Percentiles rank a stretch among this genome's conserved stretches.
Conservation (phyloP, 768 basidiomycete genomes). For the Agaricus sinodeliciosus region DNA sequence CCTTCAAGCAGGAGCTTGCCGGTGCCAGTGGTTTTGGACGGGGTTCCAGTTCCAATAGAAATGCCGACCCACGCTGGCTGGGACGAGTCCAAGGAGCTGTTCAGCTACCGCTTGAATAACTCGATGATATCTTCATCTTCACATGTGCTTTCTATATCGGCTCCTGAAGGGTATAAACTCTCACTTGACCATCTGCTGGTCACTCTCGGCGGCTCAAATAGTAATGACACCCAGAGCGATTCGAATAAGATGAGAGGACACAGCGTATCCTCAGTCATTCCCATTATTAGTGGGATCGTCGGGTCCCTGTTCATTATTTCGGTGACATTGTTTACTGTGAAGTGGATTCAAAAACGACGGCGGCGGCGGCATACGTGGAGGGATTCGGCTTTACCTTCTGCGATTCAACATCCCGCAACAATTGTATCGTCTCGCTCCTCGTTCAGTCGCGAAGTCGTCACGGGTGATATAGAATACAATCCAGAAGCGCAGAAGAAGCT, state of each 20-base stretch:
- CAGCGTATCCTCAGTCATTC: background rate
- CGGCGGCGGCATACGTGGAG: background rate
- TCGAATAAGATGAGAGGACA: background rate
- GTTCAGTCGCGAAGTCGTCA: constrained; percentile 6
- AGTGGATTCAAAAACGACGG: background rate
- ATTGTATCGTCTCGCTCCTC: background rate
- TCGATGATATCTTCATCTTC: background rate
- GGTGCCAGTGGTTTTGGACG: background rate
- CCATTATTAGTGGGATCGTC: background rate
- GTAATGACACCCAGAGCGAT: too few relatives aligned
- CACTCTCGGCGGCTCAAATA: background rate
- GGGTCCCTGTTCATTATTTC: background rate
- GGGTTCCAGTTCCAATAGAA: too few relatives aligned
- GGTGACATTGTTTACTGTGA: background rate
- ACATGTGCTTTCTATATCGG: background rate
- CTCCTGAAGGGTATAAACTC: background rate
- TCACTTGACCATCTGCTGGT: background rate
- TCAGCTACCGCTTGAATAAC: background rate
- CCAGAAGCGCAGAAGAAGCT: constrained; percentile 7
- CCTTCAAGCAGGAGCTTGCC: background rate
- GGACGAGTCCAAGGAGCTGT: background rate
- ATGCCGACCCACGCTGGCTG: too few relatives aligned
- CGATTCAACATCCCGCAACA: background rate
- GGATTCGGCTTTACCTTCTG: constrained; percentile 2
- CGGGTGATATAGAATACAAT: constrained; percentile 9